phyloP scores from a whole-genome alignment of 1,284 basidiomycete species.

The Apiotrichum sp. region DNA sequence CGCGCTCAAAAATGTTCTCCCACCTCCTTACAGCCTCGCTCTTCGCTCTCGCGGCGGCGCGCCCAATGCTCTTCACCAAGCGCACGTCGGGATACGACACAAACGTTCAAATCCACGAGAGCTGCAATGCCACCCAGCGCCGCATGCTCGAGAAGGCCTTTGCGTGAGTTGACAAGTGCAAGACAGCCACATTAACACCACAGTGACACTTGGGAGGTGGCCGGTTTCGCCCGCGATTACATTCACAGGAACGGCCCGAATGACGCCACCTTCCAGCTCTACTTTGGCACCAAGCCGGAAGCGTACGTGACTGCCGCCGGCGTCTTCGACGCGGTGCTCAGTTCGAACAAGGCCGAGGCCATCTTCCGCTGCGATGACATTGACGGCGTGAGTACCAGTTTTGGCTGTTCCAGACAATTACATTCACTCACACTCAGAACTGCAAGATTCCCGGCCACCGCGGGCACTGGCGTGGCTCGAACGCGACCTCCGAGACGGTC shows the following conservation, averaged over 20 bases:
- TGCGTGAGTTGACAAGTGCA: conserved; percentile 14
- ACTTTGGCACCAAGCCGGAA: conserved; percentile 41
- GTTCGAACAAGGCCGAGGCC: conserved; percentile 37
- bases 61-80: not conserved
- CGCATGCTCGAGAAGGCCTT: conserved; percentile 40
- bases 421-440: conserved; percentile 20
- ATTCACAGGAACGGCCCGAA: conserved; percentile 35
- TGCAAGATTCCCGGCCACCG: conserved; percentile 39
- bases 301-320: conserved; percentile 37
- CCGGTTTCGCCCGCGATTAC: conserved; percentile 36
- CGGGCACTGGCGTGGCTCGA: conserved; percentile 49
- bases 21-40: too few relatives aligned
- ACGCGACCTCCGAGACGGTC: conserved; percentile 48
- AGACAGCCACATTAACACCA: conserved; percentile 2
- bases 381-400: conserved; percentile 41
- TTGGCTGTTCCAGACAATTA: conserved; percentile 28
- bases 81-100: conserved; percentile 14
- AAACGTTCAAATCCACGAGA: conserved; percentile 44
- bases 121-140: conserved; percentile 44
- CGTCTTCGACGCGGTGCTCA: conserved; percentile 37
- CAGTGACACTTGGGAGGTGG: conserved; percentile 39
- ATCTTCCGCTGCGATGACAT: conserved; percentile 47
- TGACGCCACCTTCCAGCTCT: conserved; percentile 40
- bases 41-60: not conserved
- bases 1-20: too few relatives aligned